A percentile compares a stretch with the other conserved stretches of the same genome.
Evolutionary conservation across 352 stramenopile species (phyloP).

Genomic region (Globisporangium yorkense): DNA sequence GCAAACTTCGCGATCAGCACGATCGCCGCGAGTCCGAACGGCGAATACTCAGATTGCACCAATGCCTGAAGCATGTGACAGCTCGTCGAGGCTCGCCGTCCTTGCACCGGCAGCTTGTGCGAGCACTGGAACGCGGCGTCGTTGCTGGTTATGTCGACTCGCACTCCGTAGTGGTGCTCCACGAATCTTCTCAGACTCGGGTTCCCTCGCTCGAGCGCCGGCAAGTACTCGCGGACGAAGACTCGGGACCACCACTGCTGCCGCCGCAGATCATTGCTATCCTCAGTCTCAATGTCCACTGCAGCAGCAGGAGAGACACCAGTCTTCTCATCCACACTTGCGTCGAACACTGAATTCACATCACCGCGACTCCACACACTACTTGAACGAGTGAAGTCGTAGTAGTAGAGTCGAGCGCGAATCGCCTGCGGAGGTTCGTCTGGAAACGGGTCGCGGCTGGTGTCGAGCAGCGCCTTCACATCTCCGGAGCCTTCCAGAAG

Average conservation of each 20-base stretch:
- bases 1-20: neutral
- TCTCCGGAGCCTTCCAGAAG: conserved; percentile 51
- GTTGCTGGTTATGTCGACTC: neutral
- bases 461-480: conserved; percentile 70
- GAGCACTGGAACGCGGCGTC: neutral
- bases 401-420: conserved; percentile 72
- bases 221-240: conserved; percentile 33
- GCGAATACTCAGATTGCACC: conserved; percentile 1
- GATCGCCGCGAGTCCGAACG: conserved; percentile 1
- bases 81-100: neutral
- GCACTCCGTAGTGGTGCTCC: conserved; percentile 21
- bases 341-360: conserved; percentile 8
- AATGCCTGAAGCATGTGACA: neutral
- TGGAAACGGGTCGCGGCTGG: conserved; percentile 42
- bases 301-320: neutral
- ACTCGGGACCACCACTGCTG: conserved; percentile 39
- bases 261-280: neutral
- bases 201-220: conserved; percentile 34
- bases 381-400: conserved; percentile 80
- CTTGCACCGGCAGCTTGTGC: neutral
- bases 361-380: conserved; percentile 41
- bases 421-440: conserved; percentile 32
- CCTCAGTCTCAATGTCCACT: neutral
- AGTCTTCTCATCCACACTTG: neutral
- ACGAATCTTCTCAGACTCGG: conserved; percentile 39